A percentile compares a stretch with the other conserved stretches of the same genome.
These are phyloP conservation scores for Picochlorum costavermella DNA, from an alignment of 139 green algal genomes.

Conservation along the genomic window DNA sequence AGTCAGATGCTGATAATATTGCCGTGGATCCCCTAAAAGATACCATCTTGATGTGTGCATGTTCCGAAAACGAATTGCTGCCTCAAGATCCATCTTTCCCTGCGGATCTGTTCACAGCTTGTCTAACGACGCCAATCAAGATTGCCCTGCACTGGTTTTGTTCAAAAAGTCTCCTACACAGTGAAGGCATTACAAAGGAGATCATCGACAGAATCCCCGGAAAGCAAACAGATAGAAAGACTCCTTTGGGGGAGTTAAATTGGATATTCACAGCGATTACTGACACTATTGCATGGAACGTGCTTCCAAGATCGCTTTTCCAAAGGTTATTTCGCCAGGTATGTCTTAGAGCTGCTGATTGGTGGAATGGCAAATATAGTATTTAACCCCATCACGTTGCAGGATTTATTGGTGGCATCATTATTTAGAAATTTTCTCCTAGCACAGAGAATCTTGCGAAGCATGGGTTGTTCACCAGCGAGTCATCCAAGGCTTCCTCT, in stretches of 20 bases:
- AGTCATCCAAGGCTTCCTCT: slow-evolving; percentile 75
- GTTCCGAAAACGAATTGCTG: slow-evolving; percentile 76
- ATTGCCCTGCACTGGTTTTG: slow-evolving; percentile 84
- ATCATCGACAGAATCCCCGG: slow-evolving; percentile 72
- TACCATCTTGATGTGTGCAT: slow-evolving; percentile 87
- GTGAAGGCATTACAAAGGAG: slow-evolving; percentile 70
- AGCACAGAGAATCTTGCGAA: slow-evolving; percentile 91
- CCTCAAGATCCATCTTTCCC: slow-evolving; percentile 85
- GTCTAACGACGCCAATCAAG: slow-evolving; percentile 98
- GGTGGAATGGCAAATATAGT: slow-evolving; percentile 8
- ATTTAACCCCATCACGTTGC: not conserved
- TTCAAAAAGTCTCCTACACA: slow-evolving; percentile 32
- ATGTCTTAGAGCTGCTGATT: no score
- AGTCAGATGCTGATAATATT: not conserved
- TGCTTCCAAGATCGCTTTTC: slow-evolving; percentile 87
- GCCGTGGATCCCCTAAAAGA: slow-evolving; percentile 44
- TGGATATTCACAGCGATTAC: slow-evolving; percentile 99
- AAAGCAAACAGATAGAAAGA: slow-evolving; percentile 92
- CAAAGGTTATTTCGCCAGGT: slow-evolving; percentile 88
- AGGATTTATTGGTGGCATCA: slow-evolving; percentile 93
- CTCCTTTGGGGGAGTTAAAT: slow-evolving; percentile 95
- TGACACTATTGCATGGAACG: slow-evolving; percentile 99
- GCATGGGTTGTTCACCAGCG: slow-evolving; percentile 62
- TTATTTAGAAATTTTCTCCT: slow-evolving; percentile 99
- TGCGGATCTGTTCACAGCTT: slow-evolving; percentile 94